These are phyloP conservation scores for Ogataea angusta DNA, from an alignment of 805 yeast genomes.

Conservation along the genomic window DNA sequence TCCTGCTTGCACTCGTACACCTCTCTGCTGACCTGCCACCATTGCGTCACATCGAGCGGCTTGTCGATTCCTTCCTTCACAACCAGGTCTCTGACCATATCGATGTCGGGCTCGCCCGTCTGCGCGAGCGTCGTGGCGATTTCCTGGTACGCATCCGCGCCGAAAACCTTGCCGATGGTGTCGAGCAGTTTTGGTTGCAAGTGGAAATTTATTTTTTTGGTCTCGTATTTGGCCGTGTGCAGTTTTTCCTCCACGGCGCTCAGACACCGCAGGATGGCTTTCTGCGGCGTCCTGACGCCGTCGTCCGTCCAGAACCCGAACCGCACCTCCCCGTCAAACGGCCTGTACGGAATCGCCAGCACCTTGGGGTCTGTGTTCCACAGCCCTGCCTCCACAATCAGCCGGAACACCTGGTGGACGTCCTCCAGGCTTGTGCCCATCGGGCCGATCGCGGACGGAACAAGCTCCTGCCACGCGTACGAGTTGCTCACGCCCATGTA, in stretches of 20 bases:
- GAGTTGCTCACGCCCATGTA: constrained; percentile 31
- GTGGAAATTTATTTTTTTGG: constrained; percentile 46
- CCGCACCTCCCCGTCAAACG: constrained; percentile 29
- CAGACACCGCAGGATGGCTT: neutral
- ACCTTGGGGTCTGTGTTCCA: constrained; percentile 49
- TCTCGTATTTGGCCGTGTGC: constrained; percentile 44
- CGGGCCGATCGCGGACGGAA: constrained; percentile 36
- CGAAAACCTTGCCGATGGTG: constrained; percentile 34
- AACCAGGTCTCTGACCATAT: constrained; percentile 5
- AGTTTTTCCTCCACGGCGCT: neutral
- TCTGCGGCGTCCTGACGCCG: constrained; percentile 44
- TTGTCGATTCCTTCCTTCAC: neutral
- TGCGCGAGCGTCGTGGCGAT: constrained; percentile 16
- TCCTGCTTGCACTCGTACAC: constrained; percentile 32
- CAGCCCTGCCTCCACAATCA: constrained; percentile 39
- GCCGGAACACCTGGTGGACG: constrained; percentile 35
- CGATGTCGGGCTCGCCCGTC: constrained; percentile 27
- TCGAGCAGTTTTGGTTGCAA: constrained; percentile 31
- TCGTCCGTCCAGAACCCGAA: constrained; percentile 48
- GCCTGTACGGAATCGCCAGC: constrained; percentile 49
- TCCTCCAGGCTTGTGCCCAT: constrained; percentile 30
- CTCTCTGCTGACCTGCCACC: constrained; percentile 41
- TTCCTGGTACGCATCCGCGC: constrained; percentile 41
- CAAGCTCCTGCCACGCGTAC: constrained; percentile 30
- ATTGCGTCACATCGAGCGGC: constrained; percentile 24